A percentile compares a stretch with the other conserved stretches of the same genome.
phyloP scores from a whole-genome alignment of 176 grass and related monocot species.

The Aegilops sharonensis region DNA sequence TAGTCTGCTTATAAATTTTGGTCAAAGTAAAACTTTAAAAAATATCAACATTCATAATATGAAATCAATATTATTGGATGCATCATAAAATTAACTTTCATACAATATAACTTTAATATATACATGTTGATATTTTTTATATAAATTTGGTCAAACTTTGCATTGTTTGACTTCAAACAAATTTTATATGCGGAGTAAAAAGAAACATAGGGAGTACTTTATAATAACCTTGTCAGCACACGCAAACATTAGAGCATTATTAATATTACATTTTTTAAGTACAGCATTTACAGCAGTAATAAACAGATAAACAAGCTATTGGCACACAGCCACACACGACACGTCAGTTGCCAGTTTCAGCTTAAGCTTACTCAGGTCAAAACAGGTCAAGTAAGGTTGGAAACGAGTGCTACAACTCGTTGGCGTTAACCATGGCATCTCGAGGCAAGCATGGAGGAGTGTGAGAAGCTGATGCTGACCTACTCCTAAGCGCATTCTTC shows the following conservation, averaged over 20 bases:
- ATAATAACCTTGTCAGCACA: neutral
- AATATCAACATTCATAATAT: too few species aligned
- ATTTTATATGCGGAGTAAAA: too few species aligned
- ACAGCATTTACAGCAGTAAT: conserved; percentile 33
- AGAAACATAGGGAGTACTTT: too few species aligned
- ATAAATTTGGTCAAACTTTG: too few species aligned
- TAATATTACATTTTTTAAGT: neutral
- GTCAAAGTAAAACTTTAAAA: too few species aligned
- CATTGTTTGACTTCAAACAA: too few species aligned
- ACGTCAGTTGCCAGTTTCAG: conserved; percentile 17
- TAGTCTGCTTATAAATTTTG: too few species aligned
- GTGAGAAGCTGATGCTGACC: conserved; percentile 21
- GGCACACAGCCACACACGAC: neutral
- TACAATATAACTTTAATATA: too few species aligned
- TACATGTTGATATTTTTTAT: too few species aligned
- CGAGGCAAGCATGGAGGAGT: conserved; percentile 24
- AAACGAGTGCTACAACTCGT: conserved; percentile 5
- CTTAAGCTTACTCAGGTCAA: conserved; percentile 24
- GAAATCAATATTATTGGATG: too few species aligned
- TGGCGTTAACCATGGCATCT: neutral
- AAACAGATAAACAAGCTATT: neutral
- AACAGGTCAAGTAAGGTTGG: conserved; percentile 3
- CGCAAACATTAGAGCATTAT: neutral
- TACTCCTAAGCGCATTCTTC: conserved; percentile 33
- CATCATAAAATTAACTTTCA: too few species aligned